These are phyloP conservation scores for Naganishia onofrii DNA, from an alignment of 768 basidiomycete species.

Conservation along the genomic window DNA sequence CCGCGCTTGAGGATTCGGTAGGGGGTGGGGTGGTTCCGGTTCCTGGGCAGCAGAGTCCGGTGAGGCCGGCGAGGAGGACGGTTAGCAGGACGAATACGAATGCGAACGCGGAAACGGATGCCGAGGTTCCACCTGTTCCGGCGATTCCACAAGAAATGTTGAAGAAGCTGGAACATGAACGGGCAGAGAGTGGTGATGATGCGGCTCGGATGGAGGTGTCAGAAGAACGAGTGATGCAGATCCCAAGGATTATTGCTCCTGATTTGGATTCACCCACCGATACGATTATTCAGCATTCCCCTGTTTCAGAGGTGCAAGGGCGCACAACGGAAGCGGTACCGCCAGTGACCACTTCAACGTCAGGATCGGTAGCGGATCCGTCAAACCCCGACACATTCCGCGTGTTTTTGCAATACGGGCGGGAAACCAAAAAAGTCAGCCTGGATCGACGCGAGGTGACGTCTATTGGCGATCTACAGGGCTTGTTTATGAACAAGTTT, in stretches of 20 bases:
- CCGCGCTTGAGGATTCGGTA: constrained; percentile 64
- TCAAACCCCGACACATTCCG: constrained; percentile 55
- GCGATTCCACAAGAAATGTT: constrained; percentile 29
- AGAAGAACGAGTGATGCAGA: not conserved
- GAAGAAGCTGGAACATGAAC: constrained; percentile 1
- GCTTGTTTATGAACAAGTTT: constrained; percentile 92
- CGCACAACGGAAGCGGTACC: not conserved
- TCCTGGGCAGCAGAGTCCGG: constrained; percentile 34
- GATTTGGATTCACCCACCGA: constrained; percentile 2
- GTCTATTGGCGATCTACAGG: constrained; percentile 73
- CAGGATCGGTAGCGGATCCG: constrained; percentile 19
- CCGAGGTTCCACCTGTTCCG: constrained; percentile 39
- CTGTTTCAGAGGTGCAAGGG: not conserved
- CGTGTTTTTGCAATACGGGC: constrained; percentile 83
- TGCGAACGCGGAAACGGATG: no score
- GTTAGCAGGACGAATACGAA: constrained; percentile 36
- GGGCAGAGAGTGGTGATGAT: not conserved
- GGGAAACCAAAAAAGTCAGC: constrained; percentile 81
- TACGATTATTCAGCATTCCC: constrained; percentile 4
- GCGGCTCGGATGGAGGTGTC: not conserved
- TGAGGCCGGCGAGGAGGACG: constrained; percentile 40
- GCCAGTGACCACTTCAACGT: not conserved
- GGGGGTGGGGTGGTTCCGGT: not conserved
- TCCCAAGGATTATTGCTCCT: constrained; percentile 12
- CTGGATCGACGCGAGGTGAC: constrained; percentile 61